Conservation (phyloP, 129 eudicot species). For the Saposhnikovia divaricata region DNA sequence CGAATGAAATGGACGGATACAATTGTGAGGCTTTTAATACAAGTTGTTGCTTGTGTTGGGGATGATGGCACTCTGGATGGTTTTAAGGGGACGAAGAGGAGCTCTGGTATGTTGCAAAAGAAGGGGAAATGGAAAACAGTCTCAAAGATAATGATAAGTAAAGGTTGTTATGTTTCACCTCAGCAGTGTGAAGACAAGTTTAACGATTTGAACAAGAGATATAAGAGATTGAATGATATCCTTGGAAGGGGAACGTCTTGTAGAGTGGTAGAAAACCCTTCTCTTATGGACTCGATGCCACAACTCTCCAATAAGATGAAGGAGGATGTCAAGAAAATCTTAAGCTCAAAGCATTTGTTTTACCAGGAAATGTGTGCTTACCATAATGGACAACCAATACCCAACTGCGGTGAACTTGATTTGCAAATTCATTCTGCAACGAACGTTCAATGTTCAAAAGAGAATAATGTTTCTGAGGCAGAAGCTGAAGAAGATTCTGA, state of each 20-base stretch:
- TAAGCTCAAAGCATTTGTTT: constrained; percentile 64
- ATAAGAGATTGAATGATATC: constrained; percentile 66
- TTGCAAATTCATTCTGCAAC: constrained; percentile 25
- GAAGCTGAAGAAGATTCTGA: constrained; percentile 31
- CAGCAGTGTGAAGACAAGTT: constrained; percentile 83
- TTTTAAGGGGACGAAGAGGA: constrained; percentile 27
- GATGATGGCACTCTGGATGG: constrained; percentile 44
- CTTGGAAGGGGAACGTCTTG: constrained; percentile 64
- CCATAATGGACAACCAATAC: constrained; percentile 63
- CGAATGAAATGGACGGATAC: constrained; percentile 73
- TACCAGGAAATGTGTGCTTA: constrained; percentile 76
- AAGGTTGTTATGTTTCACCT: constrained; percentile 61
- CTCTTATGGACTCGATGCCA: constrained; percentile 46
- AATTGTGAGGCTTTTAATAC: constrained; percentile 52
- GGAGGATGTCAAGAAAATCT: constrained; percentile 57
- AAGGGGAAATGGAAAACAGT: constrained; percentile 74
- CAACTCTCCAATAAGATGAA: constrained; percentile 47
- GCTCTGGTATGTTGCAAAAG: constrained; percentile 35
- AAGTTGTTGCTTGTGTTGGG: constrained; percentile 59
- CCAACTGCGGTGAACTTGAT: constrained; percentile 44
- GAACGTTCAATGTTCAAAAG: constrained; percentile 24
- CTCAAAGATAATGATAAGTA: constrained; percentile 50
- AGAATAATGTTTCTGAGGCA: constrained; percentile 14
- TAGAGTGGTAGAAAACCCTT: constrained; percentile 57
- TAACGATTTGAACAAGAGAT: constrained; percentile 63